Conservation (phyloP, 257 asterid genomes). For the Gardenia jasminoides region DNA sequence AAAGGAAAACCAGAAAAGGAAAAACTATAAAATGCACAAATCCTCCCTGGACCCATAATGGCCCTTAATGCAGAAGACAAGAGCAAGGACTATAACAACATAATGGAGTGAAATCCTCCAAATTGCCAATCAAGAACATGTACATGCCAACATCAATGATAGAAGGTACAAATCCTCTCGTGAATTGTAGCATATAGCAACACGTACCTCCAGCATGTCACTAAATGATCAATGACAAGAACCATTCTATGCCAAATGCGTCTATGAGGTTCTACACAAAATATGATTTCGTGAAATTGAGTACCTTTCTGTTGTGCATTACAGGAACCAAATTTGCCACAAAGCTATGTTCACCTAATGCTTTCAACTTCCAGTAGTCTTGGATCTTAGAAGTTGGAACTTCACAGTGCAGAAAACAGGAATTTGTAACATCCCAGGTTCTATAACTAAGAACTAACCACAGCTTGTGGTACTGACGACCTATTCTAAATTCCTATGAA, state of each 20-base stretch:
- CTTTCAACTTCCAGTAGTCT: neutral
- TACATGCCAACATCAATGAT: neutral
- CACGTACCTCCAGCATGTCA: neutral
- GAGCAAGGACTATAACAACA: no score
- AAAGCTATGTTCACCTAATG: neutral
- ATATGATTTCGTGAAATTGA: no score
- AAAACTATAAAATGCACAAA: no score
- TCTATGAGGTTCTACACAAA: no score
- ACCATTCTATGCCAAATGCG: neutral
- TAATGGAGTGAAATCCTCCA: no score
- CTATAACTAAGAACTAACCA: neutral
- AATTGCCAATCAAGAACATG: no score
- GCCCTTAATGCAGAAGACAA: no score
- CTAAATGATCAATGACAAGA: no score
- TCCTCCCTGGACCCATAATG: no score
- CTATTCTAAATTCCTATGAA: neutral
- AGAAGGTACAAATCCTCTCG: no score
- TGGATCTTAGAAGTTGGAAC: neutral
- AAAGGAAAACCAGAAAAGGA: no score
- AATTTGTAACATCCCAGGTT: neutral
- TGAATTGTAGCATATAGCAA: no score
- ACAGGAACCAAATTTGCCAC: neutral
- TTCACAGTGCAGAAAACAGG: neutral
- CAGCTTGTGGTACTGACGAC: neutral
- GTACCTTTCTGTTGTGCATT: neutral